phyloP scores from a whole-genome alignment of 805 yeast species.

The Kluyveromyces aestuarii region DNA sequence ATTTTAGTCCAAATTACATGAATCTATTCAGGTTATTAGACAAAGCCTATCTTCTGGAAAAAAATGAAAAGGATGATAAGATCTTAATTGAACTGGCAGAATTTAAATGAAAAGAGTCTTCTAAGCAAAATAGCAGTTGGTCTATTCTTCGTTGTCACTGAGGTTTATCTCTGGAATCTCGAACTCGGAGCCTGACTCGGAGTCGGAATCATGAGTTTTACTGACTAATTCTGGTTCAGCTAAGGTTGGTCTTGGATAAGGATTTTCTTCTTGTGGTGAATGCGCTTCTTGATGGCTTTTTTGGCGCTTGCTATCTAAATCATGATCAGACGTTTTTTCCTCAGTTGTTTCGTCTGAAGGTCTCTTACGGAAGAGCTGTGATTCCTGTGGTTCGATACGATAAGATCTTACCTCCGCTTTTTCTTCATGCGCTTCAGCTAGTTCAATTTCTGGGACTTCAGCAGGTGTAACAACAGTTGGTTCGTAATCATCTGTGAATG shows the following conservation, averaged over 20 bases:
- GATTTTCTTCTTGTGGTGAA: background rate
- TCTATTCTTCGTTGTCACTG: slow-evolving; percentile 14
- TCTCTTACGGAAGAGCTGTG: slow-evolving; percentile 1
- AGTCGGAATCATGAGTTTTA: slow-evolving; percentile 10
- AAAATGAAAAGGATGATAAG: slow-evolving; percentile 2
- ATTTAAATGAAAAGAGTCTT: slow-evolving; percentile 3
- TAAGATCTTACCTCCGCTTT: background rate
- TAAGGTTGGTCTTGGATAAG: background rate
- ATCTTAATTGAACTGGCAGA: slow-evolving; percentile 13
- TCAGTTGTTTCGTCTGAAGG: background rate
- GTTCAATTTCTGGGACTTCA: slow-evolving; percentile 6
- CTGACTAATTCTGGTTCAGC: slow-evolving; percentile 4
- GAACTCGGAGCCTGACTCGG: slow-evolving; percentile 23
- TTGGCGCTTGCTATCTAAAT: background rate
- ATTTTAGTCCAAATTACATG: slow-evolving; percentile 12
- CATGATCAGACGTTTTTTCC: background rate
- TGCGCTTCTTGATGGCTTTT: background rate
- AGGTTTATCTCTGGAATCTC: slow-evolving; percentile 24
- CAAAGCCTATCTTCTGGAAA: background rate
- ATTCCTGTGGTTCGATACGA: slow-evolving; percentile 4
- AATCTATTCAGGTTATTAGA: slow-evolving; percentile 2
- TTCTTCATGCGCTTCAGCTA: background rate
- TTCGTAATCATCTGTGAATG: background rate
- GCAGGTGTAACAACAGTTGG: background rate
- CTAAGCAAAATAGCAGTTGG: background rate